Evolutionary conservation across 1,284 basidiomycete genomes (phyloP), one percentile per base, ranked within the genome.

Genomic region (Sanguinoderma infundibulare): DNA sequence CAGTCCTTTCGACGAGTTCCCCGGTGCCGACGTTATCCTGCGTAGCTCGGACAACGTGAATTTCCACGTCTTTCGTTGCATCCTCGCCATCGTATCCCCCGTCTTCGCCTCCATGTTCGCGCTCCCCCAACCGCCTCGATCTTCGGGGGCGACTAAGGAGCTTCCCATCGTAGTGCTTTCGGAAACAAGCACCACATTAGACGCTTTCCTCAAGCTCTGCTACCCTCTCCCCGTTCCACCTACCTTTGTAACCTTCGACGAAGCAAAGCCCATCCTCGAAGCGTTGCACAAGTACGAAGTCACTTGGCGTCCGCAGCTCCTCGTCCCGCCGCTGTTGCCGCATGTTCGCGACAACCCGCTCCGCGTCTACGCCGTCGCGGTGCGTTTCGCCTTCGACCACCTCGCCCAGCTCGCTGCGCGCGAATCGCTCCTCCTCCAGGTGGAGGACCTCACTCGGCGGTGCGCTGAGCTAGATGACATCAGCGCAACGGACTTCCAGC

Each of bases 141-240:
- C 34, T 5, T 3, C n/a, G n/a, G 53, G 7, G 20, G 49, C n/a
- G 7, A 54, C 30, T 20, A 36, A 3, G 26, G 24, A 17, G n/a
- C n/a, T 10, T 5, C 17, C 3, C 28, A 42, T 66, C 34, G 40
- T 82, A 47, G 62, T 64, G 32, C 57, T 81, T 15, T 53, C 72
- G 26, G 81, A 83, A 63, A 61, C 72, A 40, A 69, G 71, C 44
- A 53, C 57, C 34, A 72, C 69, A 4, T 53, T 81, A 44, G 72
- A 77, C 28, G 60, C 64, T 40, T 73, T 81, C 40, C 68, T 81
- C 53, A 71, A 73, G 26, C 70, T 78, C 51, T 78, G 77, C 53
- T 80, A 81, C 61, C 79, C 81, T 0, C 59, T 69, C 15, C 62
- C 63, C 5, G 59, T 63, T 24, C n/a, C n/a, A n/a, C 1, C 53